These are phyloP conservation scores for Psilocybe sp. DNA, from an alignment of 768 basidiomycete genomes.

Conservation along the genomic window DNA sequence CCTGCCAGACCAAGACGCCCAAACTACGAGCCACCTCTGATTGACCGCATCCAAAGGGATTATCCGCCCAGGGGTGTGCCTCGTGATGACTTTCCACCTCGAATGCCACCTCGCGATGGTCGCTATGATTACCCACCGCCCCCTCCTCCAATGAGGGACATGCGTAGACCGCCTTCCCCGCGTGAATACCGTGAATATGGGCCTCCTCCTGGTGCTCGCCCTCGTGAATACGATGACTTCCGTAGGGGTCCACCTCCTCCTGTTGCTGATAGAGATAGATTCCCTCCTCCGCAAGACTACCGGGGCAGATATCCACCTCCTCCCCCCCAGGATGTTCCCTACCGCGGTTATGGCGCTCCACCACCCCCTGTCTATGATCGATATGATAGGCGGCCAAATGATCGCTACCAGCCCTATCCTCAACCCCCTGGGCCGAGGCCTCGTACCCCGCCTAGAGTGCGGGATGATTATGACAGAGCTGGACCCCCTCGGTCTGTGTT, in stretches of 20 bases:
- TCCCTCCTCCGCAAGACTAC: constrained; percentile 49
- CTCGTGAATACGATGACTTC: constrained; percentile 72
- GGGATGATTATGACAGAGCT: constrained; percentile 64
- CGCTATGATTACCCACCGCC: constrained; percentile 61
- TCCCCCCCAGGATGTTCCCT: constrained; percentile 39
- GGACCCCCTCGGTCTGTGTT: constrained; percentile 42
- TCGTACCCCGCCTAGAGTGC: constrained; percentile 53
- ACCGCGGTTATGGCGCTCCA: constrained; percentile 50
- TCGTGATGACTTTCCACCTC: constrained; percentile 55
- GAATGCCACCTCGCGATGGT: constrained; percentile 49
- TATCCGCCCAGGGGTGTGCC: constrained; percentile 42
- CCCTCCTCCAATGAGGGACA: constrained; percentile 44
- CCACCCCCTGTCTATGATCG: constrained; percentile 61
- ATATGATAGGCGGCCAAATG: constrained; percentile 54
- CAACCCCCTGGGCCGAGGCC: constrained; percentile 54
- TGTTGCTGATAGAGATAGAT: constrained; percentile 47
- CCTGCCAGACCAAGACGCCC: constrained; percentile 31
- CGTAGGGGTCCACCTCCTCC: constrained; percentile 44
- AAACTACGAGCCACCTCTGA: constrained; percentile 47
- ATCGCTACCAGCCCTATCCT: constrained; percentile 42
- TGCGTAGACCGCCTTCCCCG: constrained; percentile 59
- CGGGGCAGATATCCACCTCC: constrained; percentile 58
- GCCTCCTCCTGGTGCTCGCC: constrained; percentile 45
- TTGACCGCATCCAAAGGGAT: constrained; percentile 62
- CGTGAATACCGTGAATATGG: constrained; percentile 70